These are phyloP conservation scores for Circinella umbellata DNA, from an alignment of 371 early-diverging fungal genomes.

Conservation along the genomic window DNA sequence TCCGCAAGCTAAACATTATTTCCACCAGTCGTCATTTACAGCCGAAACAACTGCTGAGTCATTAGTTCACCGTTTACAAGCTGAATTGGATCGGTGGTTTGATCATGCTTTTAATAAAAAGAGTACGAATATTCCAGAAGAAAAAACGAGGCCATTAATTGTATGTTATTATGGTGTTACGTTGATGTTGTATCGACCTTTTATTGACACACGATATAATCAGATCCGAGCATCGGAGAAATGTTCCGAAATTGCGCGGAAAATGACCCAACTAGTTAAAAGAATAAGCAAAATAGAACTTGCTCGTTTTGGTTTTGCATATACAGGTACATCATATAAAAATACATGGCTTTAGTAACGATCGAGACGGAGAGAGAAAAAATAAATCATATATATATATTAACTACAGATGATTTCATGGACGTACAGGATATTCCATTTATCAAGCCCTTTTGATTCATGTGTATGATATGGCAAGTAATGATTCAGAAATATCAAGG, in stretches of 20 bases:
- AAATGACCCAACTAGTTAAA: not conserved
- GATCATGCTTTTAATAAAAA: constrained; percentile 17
- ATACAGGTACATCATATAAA: not conserved
- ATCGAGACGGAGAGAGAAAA: no score
- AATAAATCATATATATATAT: no score
- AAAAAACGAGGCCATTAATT: constrained; percentile 41
- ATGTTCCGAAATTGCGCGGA: constrained; percentile 6
- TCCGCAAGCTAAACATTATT: constrained; percentile 32
- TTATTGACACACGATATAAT: constrained; percentile 21
- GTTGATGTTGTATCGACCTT: constrained; percentile 59
- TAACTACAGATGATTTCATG: no score
- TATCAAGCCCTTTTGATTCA: constrained; percentile 8
- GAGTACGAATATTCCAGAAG: not conserved
- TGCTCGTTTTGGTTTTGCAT: constrained; percentile 10
- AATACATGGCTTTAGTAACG: no score
- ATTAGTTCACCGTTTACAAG: not conserved
- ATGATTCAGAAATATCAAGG: not conserved
- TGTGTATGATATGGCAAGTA: constrained; percentile 5
- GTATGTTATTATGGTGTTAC: constrained; percentile 40
- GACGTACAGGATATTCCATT: constrained; percentile 4
- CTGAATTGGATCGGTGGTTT: not conserved
- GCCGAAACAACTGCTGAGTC: constrained; percentile 29
- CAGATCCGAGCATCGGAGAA: constrained; percentile 2
- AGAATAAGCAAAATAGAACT: not conserved
- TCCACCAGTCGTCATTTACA: constrained; percentile 15